These are phyloP conservation scores for Staphylotrichum tortipilum DNA, from an alignment of 495 filamentous ascomycete species.

Conservation along the genomic window DNA sequence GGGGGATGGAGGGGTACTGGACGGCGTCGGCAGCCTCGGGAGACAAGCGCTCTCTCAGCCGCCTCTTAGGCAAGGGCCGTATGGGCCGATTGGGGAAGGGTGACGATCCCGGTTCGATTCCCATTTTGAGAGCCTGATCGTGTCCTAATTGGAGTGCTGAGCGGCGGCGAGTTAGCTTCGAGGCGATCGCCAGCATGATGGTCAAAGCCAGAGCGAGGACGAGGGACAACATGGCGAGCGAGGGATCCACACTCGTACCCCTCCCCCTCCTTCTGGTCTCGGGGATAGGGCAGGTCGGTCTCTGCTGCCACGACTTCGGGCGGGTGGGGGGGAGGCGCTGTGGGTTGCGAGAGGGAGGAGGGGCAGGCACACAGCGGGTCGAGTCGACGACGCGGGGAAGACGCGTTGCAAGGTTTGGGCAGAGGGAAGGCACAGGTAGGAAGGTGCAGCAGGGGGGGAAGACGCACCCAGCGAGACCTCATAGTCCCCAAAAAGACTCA, in stretches of 20 bases:
- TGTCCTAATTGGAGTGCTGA: constrained; percentile 12
- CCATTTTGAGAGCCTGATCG: constrained; percentile 35
- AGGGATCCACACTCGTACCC: too few relatives aligned
- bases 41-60: constrained; percentile 74
- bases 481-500: constrained; percentile 13
- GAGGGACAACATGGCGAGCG: neutral
- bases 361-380: neutral
- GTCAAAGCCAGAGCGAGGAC: neutral
- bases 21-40: constrained; percentile 76
- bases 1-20: constrained; percentile 64
- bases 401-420: neutral
- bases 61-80: constrained; percentile 81
- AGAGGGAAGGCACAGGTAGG: neutral
- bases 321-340: neutral
- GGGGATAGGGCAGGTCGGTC: too few relatives aligned
- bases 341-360: neutral
- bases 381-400: too few relatives aligned
- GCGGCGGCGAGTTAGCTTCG: constrained; percentile 12
- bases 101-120: constrained; percentile 64
- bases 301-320: neutral
- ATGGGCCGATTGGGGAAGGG: constrained; percentile 84
- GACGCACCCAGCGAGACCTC: constrained; percentile 18
- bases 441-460: neutral
- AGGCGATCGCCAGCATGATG: neutral
- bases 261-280: too few relatives aligned